A percentile compares a stretch with the other conserved stretches of the same genome.
phyloP scores from a whole-genome alignment of 164 flowering plant species.

The Stephania japonica region DNA sequence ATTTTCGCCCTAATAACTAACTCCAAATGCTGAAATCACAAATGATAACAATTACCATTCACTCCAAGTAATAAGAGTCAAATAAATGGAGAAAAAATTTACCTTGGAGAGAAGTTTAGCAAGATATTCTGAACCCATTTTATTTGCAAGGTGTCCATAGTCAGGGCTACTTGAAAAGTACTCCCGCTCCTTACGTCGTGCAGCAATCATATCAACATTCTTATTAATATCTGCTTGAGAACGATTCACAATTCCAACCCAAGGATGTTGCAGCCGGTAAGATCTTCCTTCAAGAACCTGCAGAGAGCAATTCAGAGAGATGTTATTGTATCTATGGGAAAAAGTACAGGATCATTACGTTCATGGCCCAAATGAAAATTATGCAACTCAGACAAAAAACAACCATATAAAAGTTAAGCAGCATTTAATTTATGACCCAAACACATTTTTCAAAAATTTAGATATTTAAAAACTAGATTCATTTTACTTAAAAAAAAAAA shows the following conservation, averaged over 20 bases:
- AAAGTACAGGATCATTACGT: not conserved
- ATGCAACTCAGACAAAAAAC: not conserved
- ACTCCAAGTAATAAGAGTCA: not conserved
- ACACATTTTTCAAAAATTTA: not conserved
- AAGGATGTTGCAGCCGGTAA: slow-evolving; percentile 73
- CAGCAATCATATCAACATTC: slow-evolving; percentile 75
- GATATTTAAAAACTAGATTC: too few relatives aligned
- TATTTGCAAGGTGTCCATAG: slow-evolving; percentile 61
- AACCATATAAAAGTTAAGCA: not conserved
- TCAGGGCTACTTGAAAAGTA: slow-evolving; percentile 74
- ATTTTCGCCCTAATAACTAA: slow-evolving; percentile 51
- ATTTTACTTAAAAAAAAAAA: too few relatives aligned
- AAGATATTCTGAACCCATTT: slow-evolving; percentile 84
- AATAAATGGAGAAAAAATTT: not conserved
- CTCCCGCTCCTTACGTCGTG: slow-evolving; percentile 67
- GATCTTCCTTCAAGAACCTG: slow-evolving; percentile 83
- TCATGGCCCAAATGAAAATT: not conserved
- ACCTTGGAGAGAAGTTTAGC: slow-evolving; percentile 80
- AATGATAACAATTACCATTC: not conserved
- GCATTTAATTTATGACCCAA: not conserved
- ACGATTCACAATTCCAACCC: slow-evolving; percentile 88
- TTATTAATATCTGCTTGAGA: slow-evolving; percentile 83
- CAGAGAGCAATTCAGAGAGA: not conserved
- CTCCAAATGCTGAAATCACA: slow-evolving; percentile 62
- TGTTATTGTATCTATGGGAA: not conserved